Conservation (phyloP, 768 basidiomycete genomes). For the Sistotremastrum suecicum region DNA sequence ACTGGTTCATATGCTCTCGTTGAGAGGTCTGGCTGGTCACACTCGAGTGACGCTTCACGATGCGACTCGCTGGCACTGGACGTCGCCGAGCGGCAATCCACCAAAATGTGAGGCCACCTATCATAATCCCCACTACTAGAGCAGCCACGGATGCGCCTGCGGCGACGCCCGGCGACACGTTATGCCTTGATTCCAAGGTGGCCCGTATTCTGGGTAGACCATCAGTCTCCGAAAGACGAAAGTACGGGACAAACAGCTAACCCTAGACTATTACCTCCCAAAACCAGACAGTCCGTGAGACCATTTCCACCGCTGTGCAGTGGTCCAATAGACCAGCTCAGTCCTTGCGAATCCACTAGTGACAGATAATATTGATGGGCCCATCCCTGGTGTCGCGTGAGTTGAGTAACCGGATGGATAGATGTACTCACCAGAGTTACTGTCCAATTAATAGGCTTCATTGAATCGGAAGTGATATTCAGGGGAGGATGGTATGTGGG, state of each 20-base stretch:
- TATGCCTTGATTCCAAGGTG: too few relatives aligned
- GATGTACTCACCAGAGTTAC: conserved; percentile 21
- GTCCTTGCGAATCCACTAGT: conserved; percentile 34
- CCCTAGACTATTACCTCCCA: not conserved
- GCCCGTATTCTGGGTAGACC: too few relatives aligned
- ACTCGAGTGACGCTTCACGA: too few relatives aligned
- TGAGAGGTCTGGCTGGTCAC: too few relatives aligned
- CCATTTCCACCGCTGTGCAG: conserved; percentile 36
- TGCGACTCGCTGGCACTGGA: too few relatives aligned
- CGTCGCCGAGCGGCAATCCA: too few relatives aligned
- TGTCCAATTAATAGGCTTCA: conserved; percentile 40
- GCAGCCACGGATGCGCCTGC: conserved; percentile 13
- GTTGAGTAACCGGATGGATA: not conserved
- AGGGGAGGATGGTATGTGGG: conserved; percentile 47
- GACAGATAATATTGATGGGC: conserved; percentile 43
- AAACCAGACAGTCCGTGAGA: conserved; percentile 27
- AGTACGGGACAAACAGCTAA: too few relatives aligned
- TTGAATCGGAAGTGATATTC: conserved; percentile 34
- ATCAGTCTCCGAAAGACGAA: too few relatives aligned
- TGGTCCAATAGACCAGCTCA: conserved; percentile 42
- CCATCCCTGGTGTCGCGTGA: conserved; percentile 29
- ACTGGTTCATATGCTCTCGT: too few relatives aligned
- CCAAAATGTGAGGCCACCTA: too few relatives aligned
- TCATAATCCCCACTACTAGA: conserved; percentile 9
- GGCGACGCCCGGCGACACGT: conserved; percentile 8